Percentiles rank a stretch among this genome's conserved stretches.
Conservation (phyloP, 108 stramenopile genomes). For the Parmales sp. region DNA sequence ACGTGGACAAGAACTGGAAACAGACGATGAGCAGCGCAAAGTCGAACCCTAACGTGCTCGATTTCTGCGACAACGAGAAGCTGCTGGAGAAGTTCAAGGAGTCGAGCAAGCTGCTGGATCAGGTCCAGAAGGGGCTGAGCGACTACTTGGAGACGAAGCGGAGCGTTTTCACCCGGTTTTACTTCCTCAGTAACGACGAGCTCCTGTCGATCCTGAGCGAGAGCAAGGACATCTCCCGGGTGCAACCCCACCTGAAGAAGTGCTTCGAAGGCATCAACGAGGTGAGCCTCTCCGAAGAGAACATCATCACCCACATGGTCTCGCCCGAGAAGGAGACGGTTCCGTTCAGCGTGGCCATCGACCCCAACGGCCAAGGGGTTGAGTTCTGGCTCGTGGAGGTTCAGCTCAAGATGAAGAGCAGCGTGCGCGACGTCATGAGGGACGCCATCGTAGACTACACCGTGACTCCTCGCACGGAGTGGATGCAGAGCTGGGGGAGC, state of each 20-base stretch:
- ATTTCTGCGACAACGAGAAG: slow-evolving; percentile 46
- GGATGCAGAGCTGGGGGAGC: slow-evolving; percentile 29
- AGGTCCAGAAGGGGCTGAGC: slow-evolving; percentile 51
- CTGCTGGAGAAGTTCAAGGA: slow-evolving; percentile 46
- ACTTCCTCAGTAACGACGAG: slow-evolving; percentile 57
- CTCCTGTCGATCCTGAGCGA: slow-evolving; percentile 53
- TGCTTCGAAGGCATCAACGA: slow-evolving; percentile 50
- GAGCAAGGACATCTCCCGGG: slow-evolving; percentile 45
- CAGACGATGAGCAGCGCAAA: slow-evolving; percentile 38
- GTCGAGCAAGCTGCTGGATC: slow-evolving; percentile 33
- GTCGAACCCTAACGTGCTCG: slow-evolving; percentile 35
- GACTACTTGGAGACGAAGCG: slow-evolving; percentile 62
- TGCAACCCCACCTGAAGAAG: slow-evolving; percentile 58
- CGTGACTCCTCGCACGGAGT: slow-evolving; percentile 26
- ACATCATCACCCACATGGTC: slow-evolving; percentile 36
- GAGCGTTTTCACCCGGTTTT: slow-evolving; percentile 46
- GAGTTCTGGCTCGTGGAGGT: slow-evolving; percentile 56
- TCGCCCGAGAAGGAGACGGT: slow-evolving; percentile 46
- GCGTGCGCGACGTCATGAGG: slow-evolving; percentile 28
- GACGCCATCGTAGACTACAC: slow-evolving; percentile 36
- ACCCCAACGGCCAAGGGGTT: slow-evolving; percentile 40
- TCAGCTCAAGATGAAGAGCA: slow-evolving; percentile 39
- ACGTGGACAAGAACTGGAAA: slow-evolving; percentile 57
- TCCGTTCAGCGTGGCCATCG: slow-evolving; percentile 24
- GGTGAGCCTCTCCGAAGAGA: slow-evolving; percentile 30